Evolutionary conservation across 495 filamentous ascomycete species (phyloP).

Genomic region (Annulohypoxylon nitens): DNA sequence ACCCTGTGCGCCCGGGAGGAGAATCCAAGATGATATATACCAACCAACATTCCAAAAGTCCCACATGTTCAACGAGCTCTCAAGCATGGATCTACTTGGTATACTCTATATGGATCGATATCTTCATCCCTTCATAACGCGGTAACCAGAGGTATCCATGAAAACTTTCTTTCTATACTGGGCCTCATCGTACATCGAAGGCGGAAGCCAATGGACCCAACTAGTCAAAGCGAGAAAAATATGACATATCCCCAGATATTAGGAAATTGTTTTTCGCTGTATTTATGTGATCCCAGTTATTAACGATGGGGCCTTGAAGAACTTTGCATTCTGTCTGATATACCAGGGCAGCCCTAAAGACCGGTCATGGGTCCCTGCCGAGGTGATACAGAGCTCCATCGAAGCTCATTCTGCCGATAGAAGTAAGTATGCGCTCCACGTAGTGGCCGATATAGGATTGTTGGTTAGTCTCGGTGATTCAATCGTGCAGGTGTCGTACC

Average conservation of each 20-base stretch:
- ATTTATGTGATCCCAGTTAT: not conserved
- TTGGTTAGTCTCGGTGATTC: not conserved
- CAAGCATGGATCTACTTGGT: not conserved
- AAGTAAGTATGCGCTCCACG: slow-evolving; percentile 24
- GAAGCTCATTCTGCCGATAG: not conserved
- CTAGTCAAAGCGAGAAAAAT: slow-evolving; percentile 6
- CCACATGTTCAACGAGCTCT: not conserved
- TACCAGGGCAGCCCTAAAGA: not conserved
- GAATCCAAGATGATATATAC: slow-evolving; percentile 15
- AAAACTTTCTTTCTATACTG: slow-evolving; percentile 19
- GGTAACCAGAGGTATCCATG: slow-evolving; percentile 3
- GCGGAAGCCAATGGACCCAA: not conserved
- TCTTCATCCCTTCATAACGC: not conserved
- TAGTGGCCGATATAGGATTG: slow-evolving; percentile 1
- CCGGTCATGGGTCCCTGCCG: slow-evolving; percentile 3
- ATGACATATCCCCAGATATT: not conserved
- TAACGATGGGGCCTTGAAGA: slow-evolving; percentile 3
- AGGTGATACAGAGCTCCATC: slow-evolving; percentile 2
- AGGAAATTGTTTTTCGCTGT: slow-evolving; percentile 14
- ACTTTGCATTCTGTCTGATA: not conserved
- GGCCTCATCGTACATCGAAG: not conserved
- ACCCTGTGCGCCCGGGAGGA: not conserved
- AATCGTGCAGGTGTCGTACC: slow-evolving; percentile 2
- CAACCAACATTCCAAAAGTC: not conserved
- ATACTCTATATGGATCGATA: not conserved